Conservation (phyloP, 2,329 filamentous ascomycete species). For the Fusarium sp. region DNA sequence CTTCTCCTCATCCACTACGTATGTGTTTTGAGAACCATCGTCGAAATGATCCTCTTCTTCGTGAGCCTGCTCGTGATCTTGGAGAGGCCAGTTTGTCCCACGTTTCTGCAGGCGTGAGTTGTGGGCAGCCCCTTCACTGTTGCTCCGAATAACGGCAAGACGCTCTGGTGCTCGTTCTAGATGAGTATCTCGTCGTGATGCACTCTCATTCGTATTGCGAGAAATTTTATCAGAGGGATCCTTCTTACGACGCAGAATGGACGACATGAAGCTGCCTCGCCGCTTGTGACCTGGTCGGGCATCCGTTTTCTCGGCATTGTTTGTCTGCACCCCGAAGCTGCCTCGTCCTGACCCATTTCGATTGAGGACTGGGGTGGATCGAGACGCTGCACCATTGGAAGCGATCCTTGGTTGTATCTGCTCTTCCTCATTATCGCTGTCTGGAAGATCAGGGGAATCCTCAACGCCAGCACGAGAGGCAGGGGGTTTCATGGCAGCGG, state of each 20-base stretch:
- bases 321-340: conserved; percentile 44
- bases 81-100: conserved; percentile 52
- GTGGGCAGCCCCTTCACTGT: conserved; percentile 46
- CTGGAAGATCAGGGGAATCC: conserved; percentile 69
- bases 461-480: conserved; percentile 60
- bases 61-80: conserved; percentile 49
- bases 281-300: conserved; percentile 51
- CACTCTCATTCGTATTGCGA: conserved; percentile 66
- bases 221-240: conserved; percentile 64
- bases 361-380: conserved; percentile 49
- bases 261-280: conserved; percentile 66
- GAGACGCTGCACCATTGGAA: conserved; percentile 35
- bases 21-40: conserved; percentile 42
- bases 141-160: conserved; percentile 59
- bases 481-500: conserved; percentile 51
- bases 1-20: conserved; percentile 42
- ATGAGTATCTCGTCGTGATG: conserved; percentile 70
- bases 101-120: conserved; percentile 45
- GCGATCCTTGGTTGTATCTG: conserved; percentile 31
- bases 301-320: conserved; percentile 31
- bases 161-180: conserved; percentile 70
- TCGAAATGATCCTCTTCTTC: conserved; percentile 46
- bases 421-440: conserved; percentile 65
- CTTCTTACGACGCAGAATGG: conserved; percentile 72
- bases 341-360: conserved; percentile 58